Percentiles rank a stretch among this genome's conserved stretches.
Conservation (phyloP, 768 basidiomycete species). For the Suillus occidentalis region DNA sequence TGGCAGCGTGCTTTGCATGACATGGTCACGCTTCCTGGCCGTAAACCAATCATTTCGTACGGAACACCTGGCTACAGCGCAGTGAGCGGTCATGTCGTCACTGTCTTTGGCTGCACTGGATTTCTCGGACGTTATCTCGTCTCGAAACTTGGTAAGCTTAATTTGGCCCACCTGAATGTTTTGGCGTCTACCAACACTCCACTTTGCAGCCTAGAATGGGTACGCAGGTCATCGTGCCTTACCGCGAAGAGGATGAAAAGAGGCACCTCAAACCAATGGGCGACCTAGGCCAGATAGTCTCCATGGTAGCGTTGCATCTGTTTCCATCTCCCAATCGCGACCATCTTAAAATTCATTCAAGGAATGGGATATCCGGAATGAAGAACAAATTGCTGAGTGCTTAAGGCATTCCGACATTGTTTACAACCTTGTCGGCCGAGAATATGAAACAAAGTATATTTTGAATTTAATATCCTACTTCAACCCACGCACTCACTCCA, state of each 20-base stretch:
- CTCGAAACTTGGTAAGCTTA: slow-evolving; percentile 78
- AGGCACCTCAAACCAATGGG: slow-evolving; percentile 90
- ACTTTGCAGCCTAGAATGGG: slow-evolving; percentile 76
- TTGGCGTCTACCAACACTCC: slow-evolving; percentile 7
- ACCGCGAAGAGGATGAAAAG: slow-evolving; percentile 92
- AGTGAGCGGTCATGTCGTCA: slow-evolving; percentile 87
- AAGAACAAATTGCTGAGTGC: slow-evolving; percentile 90
- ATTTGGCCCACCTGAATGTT: slow-evolving; percentile 3
- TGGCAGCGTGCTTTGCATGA: slow-evolving; percentile 74
- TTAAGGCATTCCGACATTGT: slow-evolving; percentile 93
- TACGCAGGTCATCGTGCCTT: slow-evolving; percentile 92
- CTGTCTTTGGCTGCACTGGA: slow-evolving; percentile 96
- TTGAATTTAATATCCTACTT: slow-evolving; percentile 13
- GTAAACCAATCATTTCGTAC: slow-evolving; percentile 68
- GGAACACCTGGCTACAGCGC: slow-evolving; percentile 86
- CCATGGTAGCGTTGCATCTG: slow-evolving; percentile 62
- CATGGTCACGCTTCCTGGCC: slow-evolving; percentile 55
- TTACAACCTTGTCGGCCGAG: slow-evolving; percentile 92
- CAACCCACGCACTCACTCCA: slow-evolving; percentile 9
- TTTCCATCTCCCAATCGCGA: background rate
- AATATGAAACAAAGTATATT: slow-evolving; percentile 91
- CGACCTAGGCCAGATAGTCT: slow-evolving; percentile 94
- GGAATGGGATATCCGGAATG: slow-evolving; percentile 96
- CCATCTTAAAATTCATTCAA: slow-evolving; percentile 30
- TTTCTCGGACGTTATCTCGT: slow-evolving; percentile 95